Percentiles rank a stretch among this genome's conserved stretches.
These are phyloP conservation scores for Bretziella fagacearum DNA, from an alignment of 2,329 filamentous ascomycete species.

Conservation along the genomic window DNA sequence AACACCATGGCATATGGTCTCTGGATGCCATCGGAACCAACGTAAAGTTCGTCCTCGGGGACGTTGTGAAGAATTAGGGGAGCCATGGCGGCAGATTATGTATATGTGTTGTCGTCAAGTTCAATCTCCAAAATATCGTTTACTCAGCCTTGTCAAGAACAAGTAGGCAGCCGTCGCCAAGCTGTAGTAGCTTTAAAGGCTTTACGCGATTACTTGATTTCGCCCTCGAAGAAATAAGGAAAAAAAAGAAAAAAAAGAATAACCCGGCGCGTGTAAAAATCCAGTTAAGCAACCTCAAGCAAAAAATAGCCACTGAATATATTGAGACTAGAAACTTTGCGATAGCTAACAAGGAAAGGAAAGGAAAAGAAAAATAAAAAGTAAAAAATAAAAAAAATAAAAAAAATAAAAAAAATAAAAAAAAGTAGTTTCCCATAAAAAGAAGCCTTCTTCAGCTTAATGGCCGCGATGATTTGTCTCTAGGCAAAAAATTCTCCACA, in stretches of 20 bases:
- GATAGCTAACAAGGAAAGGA: too few species aligned
- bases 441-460: not conserved
- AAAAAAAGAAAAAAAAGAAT: not conserved
- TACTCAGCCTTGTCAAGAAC: too few species aligned
- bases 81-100: conserved; percentile 39
- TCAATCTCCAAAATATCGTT: too few species aligned
- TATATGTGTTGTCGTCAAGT: conserved; percentile 16
- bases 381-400: not conserved
- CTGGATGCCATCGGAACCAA: conserved; percentile 47
- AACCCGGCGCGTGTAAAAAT: too few species aligned
- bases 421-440: not conserved
- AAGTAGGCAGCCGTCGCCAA: too few species aligned
- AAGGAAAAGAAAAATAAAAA: not conserved
- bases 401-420: not conserved
- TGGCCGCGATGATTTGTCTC: not conserved
- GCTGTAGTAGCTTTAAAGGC: too few species aligned
- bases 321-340: too few species aligned
- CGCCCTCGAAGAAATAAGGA: not conserved
- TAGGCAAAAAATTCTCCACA: not conserved
- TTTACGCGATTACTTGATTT: not conserved
- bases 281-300: too few species aligned
- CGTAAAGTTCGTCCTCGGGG: conserved; percentile 49
- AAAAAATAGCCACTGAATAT: too few species aligned
- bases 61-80: conserved; percentile 53
- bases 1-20: conserved; percentile 51